Base-by-base conservation (phyloP, 805 yeast species). In the Schwanniomyces pseudopolymorphus region DNA sequence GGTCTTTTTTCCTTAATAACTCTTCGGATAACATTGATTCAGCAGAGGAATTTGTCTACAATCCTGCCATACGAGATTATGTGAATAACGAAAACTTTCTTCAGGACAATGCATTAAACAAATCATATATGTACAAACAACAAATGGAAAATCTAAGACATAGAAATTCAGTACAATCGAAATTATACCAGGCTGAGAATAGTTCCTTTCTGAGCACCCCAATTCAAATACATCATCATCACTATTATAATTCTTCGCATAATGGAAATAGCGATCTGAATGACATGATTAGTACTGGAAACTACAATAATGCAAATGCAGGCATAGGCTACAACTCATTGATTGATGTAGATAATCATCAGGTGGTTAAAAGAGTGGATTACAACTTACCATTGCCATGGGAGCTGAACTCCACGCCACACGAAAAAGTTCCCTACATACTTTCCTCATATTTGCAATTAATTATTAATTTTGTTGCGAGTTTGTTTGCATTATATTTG, bases 401-500 rank as follows among this genome's bases (percentile, higher is more conserved):
- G 88, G 76, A 79, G 5, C 46, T 69, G 5, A 56, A 63, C 5
- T 77, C 83, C 3, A 57, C 67, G 10, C 87, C 89, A 3, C 70
- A 66, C 16, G 80, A 78, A 25, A 75, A 74, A 47, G 63, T 72
- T 0, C 80, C 86, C 5, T 85, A 85, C 56, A 58, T 80, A 24
- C 57, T 84, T 8, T 74, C 84, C 8, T 80, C 90, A 11, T 83
- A 84, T 53, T 59, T 84, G 27, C 91, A 85, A 60, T 54, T 84
- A 7, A 40, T 72, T 2, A 57, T 80, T 48, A 85, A 85, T 56
- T 59, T 74, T 2, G 46, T 72, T 2, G 78, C 83, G 0, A 66
- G 78, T 1, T 48, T 69, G 7, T 76, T 77, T 39, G 74, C 74
- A 0, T 54, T 76, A 5, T 73, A 77, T 35, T 53, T 83, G 25